Evolutionary conservation across 2,329 filamentous ascomycete species (phyloP).

Genomic region (Ascochyta fabae): DNA sequence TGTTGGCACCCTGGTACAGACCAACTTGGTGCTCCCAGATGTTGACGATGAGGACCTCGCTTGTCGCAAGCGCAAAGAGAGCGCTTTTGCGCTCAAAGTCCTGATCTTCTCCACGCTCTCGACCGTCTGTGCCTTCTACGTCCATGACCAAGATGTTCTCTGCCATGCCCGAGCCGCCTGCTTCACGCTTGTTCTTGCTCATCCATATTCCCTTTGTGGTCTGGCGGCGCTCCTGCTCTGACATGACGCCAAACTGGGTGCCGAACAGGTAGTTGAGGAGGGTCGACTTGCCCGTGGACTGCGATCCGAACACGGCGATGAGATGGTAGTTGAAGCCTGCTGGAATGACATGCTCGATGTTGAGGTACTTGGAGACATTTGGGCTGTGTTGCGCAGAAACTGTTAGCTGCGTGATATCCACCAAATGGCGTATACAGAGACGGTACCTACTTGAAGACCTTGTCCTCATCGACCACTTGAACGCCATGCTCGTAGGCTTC

Average conservation of each 20-base stretch:
- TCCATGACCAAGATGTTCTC: constrained; percentile 99
- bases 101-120: constrained; percentile 95
- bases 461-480: constrained; percentile 95
- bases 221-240: constrained; percentile 89
- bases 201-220: constrained; percentile 99
- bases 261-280: constrained; percentile 95
- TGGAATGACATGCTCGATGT: constrained; percentile 77
- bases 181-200: constrained; percentile 85
- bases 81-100: constrained; percentile 99
- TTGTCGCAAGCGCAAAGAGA: constrained; percentile 94
- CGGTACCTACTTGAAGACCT: constrained; percentile 85
- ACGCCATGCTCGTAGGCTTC: constrained; percentile 88
- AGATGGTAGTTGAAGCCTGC: constrained; percentile 99
- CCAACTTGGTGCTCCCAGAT: constrained; percentile 99
- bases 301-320: constrained; percentile 97
- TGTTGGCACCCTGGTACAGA: constrained; percentile 97
- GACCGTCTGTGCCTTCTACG: constrained; percentile 95
- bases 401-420: constrained; percentile 28
- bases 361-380: constrained; percentile 81
- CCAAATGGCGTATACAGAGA: not conserved
- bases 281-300: constrained; percentile 98
- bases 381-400: constrained; percentile 58
- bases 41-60: constrained; percentile 97
- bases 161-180: constrained; percentile 71
- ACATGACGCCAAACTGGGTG: constrained; percentile 97